These are phyloP conservation scores for Yarrowia sp. DNA, from an alignment of 805 yeast species.

Conservation along the genomic window DNA sequence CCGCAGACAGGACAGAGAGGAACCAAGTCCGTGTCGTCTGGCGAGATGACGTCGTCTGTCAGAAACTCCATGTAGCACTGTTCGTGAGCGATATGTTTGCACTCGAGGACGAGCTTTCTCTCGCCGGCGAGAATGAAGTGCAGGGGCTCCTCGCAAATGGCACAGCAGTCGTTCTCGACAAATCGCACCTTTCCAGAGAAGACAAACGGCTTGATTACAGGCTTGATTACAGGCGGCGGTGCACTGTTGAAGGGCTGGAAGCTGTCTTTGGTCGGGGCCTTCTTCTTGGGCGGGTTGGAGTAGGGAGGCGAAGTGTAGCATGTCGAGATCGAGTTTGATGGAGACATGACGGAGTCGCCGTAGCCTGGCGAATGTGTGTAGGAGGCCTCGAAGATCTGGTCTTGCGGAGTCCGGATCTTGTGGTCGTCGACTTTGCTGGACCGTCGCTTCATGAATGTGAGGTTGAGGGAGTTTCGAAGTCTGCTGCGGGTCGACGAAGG, in stretches of 20 bases:
- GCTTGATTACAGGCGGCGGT: neutral
- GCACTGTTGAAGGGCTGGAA: slow-evolving; percentile 1
- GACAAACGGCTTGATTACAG: neutral
- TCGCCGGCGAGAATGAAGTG: slow-evolving; percentile 5
- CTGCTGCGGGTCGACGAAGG: neutral
- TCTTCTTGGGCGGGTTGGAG: neutral
- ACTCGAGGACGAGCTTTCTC: neutral
- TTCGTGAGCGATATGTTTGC: slow-evolving; percentile 8
- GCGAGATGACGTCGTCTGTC: neutral
- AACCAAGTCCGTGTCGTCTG: neutral
- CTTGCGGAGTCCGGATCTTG: neutral
- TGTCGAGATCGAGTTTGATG: neutral
- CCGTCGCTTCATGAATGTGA: slow-evolving; percentile 5
- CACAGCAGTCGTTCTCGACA: neutral
- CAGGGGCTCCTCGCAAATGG: slow-evolving; percentile 17
- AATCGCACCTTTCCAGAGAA: neutral
- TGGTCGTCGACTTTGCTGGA: neutral
- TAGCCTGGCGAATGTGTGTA: neutral
- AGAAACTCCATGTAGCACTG: slow-evolving; percentile 17
- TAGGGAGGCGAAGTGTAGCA: slow-evolving; percentile 2
- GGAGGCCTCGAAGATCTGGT: neutral
- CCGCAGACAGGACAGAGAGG: slow-evolving; percentile 9
- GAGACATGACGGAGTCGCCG: neutral
- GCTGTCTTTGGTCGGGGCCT: neutral
- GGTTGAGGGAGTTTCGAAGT: slow-evolving; percentile 3